Conservation (phyloP, 1,284 basidiomycete genomes). For the Irpex sp. region DNA sequence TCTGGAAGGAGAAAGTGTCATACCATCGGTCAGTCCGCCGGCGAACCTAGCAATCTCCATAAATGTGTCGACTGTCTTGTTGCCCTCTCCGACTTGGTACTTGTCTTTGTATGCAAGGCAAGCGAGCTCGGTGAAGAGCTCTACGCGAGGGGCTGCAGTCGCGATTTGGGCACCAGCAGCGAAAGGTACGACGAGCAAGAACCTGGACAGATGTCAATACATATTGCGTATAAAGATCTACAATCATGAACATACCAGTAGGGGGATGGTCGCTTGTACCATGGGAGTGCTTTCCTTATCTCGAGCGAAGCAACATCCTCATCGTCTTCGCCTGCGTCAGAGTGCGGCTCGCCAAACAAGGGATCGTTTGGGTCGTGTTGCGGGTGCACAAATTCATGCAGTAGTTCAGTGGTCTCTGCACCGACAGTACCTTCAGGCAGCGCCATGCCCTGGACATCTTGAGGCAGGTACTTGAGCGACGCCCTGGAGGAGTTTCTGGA, state of each 20-base stretch:
- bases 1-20: background rate
- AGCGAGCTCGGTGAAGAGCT: conserved; percentile 34
- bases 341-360: conserved; percentile 26
- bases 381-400: conserved; percentile 44
- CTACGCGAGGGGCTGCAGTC: conserved; percentile 61
- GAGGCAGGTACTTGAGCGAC: conserved; percentile 23
- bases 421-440: conserved; percentile 42
- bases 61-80: background rate
- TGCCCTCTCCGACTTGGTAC: conserved; percentile 16
- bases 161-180: conserved; percentile 49
- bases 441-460: conserved; percentile 36
- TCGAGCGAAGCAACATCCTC: conserved; percentile 18
- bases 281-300: conserved; percentile 39
- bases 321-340: conserved; percentile 25
- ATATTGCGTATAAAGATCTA: background rate
- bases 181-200: conserved; percentile 51
- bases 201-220: conserved; percentile 36
- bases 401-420: conserved; percentile 42
- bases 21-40: background rate
- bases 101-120: conserved; percentile 25
- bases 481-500: conserved; percentile 20
- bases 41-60: background rate
- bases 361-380: conserved; percentile 36
- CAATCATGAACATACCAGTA: conserved; percentile 49
- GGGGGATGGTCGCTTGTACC: conserved; percentile 69